A percentile compares a stretch with the other conserved stretches of the same genome.
Evolutionary conservation across 208 protist species (phyloP).

Genomic region (Spongospora subterranea): DNA sequence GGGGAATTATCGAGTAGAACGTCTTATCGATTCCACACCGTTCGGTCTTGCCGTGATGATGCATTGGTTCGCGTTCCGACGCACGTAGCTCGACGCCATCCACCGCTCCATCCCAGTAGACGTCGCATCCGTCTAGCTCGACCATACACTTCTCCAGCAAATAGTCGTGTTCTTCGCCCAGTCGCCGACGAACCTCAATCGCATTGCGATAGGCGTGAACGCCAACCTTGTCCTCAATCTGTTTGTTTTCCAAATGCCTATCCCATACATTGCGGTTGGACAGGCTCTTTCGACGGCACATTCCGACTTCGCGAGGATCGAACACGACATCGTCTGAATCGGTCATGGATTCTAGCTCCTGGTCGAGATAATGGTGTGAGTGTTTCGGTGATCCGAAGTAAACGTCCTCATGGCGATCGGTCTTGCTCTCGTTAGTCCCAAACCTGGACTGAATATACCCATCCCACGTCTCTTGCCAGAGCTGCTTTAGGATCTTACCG

Average conservation of each 20-base stretch:
- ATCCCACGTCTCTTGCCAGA: background rate
- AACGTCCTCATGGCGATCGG: background rate
- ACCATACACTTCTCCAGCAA: background rate
- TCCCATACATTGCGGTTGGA: background rate
- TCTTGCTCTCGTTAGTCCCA: background rate
- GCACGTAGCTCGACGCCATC: too few species aligned
- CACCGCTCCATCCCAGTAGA: too few species aligned
- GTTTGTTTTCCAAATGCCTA: background rate
- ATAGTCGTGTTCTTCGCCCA: background rate
- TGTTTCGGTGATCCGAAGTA: background rate
- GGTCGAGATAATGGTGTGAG: too few species aligned
- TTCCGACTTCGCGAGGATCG: background rate
- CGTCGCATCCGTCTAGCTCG: background rate
- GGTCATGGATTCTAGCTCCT: background rate
- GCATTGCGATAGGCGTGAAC: background rate
- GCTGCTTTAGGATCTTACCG: background rate
- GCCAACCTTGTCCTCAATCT: background rate
- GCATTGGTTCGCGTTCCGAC: too few species aligned
- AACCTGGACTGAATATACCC: too few species aligned
- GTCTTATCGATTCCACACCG: background rate
- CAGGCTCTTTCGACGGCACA: background rate
- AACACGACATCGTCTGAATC: background rate
- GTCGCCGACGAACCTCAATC: background rate
- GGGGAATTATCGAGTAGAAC: too few species aligned
- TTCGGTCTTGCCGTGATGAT: background rate